Percentiles rank a stretch among this genome's conserved stretches.
phyloP scores from a whole-genome alignment of 352 stramenopile genomes.

The Pythium sukuiense region DNA sequence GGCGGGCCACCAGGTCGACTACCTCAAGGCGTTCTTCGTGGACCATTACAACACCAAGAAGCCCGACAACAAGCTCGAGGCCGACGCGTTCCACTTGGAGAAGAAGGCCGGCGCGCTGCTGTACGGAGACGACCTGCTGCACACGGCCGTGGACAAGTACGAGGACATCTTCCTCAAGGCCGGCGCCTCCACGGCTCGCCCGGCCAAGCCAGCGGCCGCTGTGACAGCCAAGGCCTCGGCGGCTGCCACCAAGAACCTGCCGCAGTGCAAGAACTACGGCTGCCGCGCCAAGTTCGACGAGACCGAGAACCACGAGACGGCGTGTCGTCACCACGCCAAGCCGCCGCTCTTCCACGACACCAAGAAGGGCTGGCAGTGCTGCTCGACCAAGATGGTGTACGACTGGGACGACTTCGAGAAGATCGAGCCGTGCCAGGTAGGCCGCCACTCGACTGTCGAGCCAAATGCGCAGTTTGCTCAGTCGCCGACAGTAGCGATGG shows the following conservation, averaged over 20 bases:
- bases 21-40: conserved; percentile 89
- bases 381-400: conserved; percentile 90
- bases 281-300: conserved; percentile 82
- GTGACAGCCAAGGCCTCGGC: conserved; percentile 7
- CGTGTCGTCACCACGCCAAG: conserved; percentile 75
- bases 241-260: conserved; percentile 35
- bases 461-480: conserved; percentile 74
- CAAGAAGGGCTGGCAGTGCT: conserved; percentile 92
- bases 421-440: conserved; percentile 71
- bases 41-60: conserved; percentile 92
- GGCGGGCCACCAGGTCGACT: conserved; percentile 76
- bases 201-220: conserved; percentile 13
- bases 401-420: conserved; percentile 96
- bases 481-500: conserved; percentile 77
- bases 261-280: conserved; percentile 88
- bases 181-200: conserved; percentile 27
- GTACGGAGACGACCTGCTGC: conserved; percentile 74
- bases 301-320: conserved; percentile 71
- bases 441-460: conserved; percentile 67
- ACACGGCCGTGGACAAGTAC: conserved; percentile 82
- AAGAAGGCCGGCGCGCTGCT: conserved; percentile 54
- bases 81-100: conserved; percentile 62
- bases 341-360: conserved; percentile 89
- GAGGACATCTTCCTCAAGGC: conserved; percentile 84
- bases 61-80: conserved; percentile 60